Conservation (phyloP, 805 yeast species). For the Sugiyamaella qingdaonensis region DNA sequence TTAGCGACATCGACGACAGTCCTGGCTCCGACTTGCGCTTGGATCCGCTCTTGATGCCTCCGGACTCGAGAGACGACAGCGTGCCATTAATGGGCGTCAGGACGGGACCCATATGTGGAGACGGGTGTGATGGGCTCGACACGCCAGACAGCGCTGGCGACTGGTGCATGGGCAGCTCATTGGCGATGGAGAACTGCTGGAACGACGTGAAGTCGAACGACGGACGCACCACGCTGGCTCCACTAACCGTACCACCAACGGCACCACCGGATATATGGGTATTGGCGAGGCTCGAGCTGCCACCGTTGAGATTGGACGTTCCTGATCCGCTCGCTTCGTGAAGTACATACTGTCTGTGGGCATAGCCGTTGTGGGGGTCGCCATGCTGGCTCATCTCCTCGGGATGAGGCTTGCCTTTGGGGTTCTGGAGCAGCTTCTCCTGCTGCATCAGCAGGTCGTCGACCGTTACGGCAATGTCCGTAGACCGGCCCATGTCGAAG, state of each 20-base stretch:
- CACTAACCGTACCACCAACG: conserved; percentile 2
- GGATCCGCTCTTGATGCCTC: neutral
- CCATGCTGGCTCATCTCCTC: conserved; percentile 4
- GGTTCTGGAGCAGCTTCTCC: conserved; percentile 35
- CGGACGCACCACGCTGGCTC: neutral
- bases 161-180: conserved; percentile 27
- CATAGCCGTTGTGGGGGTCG: neutral
- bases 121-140: conserved; percentile 1
- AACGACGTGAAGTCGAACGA: conserved; percentile 28
- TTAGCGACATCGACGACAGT: neutral
- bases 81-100: neutral
- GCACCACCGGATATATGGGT: neutral
- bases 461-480: conserved; percentile 39
- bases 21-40: neutral
- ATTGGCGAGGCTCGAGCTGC: neutral
- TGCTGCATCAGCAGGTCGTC: conserved; percentile 39
- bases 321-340: conserved; percentile 2
- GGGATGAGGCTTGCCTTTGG: conserved; percentile 14
- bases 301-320: neutral
- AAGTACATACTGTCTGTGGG: neutral
- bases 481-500: conserved; percentile 41
- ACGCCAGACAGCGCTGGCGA: conserved; percentile 9
- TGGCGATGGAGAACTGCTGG: conserved; percentile 33
- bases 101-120: neutral
- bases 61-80: neutral